Conservation (phyloP, 371 early-diverging fungal genomes). For the Blastocladiella emersonii region DNA sequence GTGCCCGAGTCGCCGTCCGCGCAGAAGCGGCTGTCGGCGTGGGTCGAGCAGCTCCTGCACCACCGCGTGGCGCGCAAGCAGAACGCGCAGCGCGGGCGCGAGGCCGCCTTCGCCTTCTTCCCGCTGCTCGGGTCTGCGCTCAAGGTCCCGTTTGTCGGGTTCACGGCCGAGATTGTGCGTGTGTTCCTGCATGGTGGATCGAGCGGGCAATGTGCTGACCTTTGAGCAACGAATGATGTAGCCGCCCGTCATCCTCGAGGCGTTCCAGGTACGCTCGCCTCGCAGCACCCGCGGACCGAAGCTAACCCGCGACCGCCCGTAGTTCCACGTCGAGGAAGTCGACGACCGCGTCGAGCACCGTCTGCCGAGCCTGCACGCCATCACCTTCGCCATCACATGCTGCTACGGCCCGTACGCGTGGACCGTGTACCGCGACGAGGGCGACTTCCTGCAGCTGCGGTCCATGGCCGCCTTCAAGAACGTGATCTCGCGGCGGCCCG, state of each 20-base stretch:
- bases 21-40: no score
- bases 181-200: no score
- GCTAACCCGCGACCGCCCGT: no score
- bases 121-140: conserved; percentile 6
- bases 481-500: not conserved
- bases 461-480: no score
- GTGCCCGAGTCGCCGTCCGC: no score
- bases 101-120: conserved; percentile 3
- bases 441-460: conserved; percentile 39
- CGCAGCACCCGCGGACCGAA: no score
- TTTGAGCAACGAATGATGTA: not conserved
- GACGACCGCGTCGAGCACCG: not conserved
- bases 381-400: conserved; percentile 58
- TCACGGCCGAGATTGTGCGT: no score
- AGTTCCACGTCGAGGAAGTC: not conserved
- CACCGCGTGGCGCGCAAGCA: no score
- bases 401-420: conserved; percentile 67
- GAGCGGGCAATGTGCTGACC: no score
- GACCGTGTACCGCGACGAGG: conserved; percentile 52
- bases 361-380: not conserved
- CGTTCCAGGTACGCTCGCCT: not conserved
- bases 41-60: no score
- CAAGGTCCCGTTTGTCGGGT: not conserved
- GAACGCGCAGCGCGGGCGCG: no score
- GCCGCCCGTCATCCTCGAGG: conserved; percentile 1